Base-by-base conservation (phyloP, 768 basidiomycete genomes). In the Cyclocybe cylindracea region DNA sequence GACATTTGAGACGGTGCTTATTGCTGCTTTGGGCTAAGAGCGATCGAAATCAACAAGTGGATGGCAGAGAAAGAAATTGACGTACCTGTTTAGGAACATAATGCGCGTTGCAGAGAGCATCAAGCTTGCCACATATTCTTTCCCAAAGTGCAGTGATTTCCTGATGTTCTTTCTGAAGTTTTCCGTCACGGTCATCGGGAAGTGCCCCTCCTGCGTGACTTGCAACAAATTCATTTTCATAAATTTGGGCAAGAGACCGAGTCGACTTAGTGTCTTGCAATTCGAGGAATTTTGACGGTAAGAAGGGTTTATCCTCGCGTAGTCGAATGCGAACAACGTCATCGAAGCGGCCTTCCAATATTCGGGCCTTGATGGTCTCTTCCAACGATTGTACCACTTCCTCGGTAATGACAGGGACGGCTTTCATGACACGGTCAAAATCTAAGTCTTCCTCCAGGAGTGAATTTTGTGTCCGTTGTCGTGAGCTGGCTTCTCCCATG, bases 401-500 rank as follows among this genome's bases (percentile, higher is more conserved):
- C 66, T 98, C 94, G 1, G 97, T 98, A 49, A 97, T 82, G 40
- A 92, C 79, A 11, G 96, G 97, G 0, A 87, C 87, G 14, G 85
- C 79, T 69, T 94, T 96, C 73, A 86, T 83, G 18, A 87, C 83
- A 29, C 93, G 87, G 54, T 98, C 97, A 57, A 94, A 98, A 50
- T 98, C 96, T 31, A 99, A 79, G 68, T 97, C 92, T 65, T 98
- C 91, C 66, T 92, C 91, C 10, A 99, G 78, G 14, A 98, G 76
- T 7, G 91, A 89, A 68, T 99, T 94, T 65, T 92, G 85, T 4
- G 97, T 96, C 46, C 97, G 81, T 39, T 86, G 70, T 37, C 86
- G 82, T 5, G 93, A 83, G 16, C 82, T 83, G 32, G 93, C 91
- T 70, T 98, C 96, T 43, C 97, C 95, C 76, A 91, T 82, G 29